These are phyloP conservation scores for Jamesozyma piceae DNA, from an alignment of 805 yeast species.

Conservation along the genomic window DNA sequence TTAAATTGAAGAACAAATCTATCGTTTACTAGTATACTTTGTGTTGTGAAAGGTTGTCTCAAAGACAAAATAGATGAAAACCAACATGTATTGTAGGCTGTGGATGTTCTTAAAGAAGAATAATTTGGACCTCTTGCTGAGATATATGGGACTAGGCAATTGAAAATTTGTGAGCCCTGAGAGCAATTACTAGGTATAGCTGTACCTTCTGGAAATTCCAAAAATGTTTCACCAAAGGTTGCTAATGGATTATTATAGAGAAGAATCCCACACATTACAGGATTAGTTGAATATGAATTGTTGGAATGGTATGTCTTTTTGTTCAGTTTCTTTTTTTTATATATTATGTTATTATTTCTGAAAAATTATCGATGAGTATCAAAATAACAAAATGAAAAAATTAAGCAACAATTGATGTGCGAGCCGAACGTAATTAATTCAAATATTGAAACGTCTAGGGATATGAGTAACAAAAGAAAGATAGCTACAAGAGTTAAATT, in stretches of 20 bases:
- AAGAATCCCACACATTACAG: slow-evolving; percentile 61
- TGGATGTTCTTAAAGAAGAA: slow-evolving; percentile 24
- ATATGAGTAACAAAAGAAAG: too few species aligned
- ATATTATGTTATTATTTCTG: too few species aligned
- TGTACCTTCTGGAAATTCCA: slow-evolving; percentile 14
- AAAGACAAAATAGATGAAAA: slow-evolving; percentile 73
- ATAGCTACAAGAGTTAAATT: too few species aligned
- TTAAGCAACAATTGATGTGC: too few species aligned
- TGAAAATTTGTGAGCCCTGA: slow-evolving; percentile 20
- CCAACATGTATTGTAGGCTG: slow-evolving; percentile 22
- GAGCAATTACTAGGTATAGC: slow-evolving; percentile 1
- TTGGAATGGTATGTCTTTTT: background rate
- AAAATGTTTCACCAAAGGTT: slow-evolving; percentile 8
- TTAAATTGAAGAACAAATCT: slow-evolving; percentile 62
- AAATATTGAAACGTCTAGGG: too few species aligned
- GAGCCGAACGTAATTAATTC: too few species aligned
- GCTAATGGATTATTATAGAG: slow-evolving; percentile 23
- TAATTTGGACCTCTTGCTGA: slow-evolving; percentile 60
- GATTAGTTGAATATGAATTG: too few species aligned
- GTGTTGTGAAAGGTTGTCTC: slow-evolving; percentile 67
- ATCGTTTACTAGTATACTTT: slow-evolving; percentile 43
- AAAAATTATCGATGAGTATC: too few species aligned
- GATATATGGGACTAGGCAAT: slow-evolving; percentile 36
- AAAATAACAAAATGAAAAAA: too few species aligned
- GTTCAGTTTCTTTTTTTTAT: too few species aligned